Percentiles rank a stretch among this genome's conserved stretches.
phyloP scores from a whole-genome alignment of 306 rosid genomes.

The Cicer bijugum region DNA sequence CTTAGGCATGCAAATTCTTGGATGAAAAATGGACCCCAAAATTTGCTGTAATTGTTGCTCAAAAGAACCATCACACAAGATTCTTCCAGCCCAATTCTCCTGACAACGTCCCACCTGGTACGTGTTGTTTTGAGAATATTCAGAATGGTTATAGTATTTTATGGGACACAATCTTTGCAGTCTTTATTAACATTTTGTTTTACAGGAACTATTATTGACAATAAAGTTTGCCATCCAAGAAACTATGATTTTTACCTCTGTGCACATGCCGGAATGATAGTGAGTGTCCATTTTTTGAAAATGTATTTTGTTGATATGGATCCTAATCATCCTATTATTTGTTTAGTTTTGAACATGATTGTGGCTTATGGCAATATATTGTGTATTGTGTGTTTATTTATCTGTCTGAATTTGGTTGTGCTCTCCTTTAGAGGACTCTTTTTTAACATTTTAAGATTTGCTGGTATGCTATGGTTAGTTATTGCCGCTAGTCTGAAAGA shows the following conservation, averaged over 20 bases:
- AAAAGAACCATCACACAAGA: constrained; percentile 91
- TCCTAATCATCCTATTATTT: not conserved
- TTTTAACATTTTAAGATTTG: not conserved
- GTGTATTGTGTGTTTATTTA: not conserved
- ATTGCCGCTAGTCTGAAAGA: not conserved
- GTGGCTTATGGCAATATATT: not conserved
- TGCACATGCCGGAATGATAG: constrained; percentile 99
- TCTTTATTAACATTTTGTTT: not conserved
- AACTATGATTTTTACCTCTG: constrained; percentile 94
- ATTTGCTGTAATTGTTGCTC: constrained; percentile 89
- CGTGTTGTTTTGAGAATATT: not conserved
- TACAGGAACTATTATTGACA: constrained; percentile 85
- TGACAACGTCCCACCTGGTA: constrained; percentile 94
- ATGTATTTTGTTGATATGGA: not conserved
- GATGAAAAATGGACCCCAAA: constrained; percentile 92
- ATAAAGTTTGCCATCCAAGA: constrained; percentile 85
- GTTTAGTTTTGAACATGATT: not conserved
- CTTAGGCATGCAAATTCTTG: constrained; percentile 85
- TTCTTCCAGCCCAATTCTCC: constrained; percentile 81
- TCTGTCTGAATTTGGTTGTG: not conserved
- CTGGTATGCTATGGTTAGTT: not conserved
- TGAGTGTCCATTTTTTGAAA: constrained; percentile 43
- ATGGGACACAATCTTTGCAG: not conserved
- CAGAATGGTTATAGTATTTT: not conserved
- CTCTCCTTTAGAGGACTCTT: not conserved